A percentile compares a stretch with the other conserved stretches of the same genome.
Evolutionary conservation across 2,329 filamentous ascomycete genomes (phyloP).

Genomic region (Myriosclerotinia duriaeana): DNA sequence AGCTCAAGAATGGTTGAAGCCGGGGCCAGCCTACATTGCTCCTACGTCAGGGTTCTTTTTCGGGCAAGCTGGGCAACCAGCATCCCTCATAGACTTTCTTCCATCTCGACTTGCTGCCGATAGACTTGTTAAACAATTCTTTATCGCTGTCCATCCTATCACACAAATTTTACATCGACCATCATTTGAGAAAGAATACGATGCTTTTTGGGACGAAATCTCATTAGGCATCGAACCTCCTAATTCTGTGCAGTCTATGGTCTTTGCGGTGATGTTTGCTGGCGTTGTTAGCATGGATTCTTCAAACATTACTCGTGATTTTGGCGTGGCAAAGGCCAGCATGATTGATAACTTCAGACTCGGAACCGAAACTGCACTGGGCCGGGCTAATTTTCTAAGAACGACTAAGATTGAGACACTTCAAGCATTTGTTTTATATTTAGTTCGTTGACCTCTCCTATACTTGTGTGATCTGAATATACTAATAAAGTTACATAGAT

Average conservation of each 20-base stretch:
- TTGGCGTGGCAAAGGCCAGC: conserved; percentile 55
- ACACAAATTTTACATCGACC: conserved; percentile 63
- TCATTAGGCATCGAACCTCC: conserved; percentile 59
- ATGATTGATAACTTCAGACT: conserved; percentile 63
- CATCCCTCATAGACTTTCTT: conserved; percentile 58
- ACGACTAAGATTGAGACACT: conserved; percentile 73
- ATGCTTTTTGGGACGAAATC: conserved; percentile 64
- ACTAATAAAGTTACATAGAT: conserved; percentile 49
- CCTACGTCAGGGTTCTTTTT: conserved; percentile 65
- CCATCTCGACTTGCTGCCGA: conserved; percentile 59
- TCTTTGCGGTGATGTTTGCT: conserved; percentile 69
- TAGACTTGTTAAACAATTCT: conserved; percentile 65
- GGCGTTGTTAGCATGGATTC: conserved; percentile 66
- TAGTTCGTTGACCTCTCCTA: conserved; percentile 50
- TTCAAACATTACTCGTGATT: conserved; percentile 50
- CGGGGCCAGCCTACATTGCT: conserved; percentile 64
- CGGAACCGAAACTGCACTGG: conserved; percentile 65
- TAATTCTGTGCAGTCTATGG: conserved; percentile 63
- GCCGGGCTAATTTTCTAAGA: conserved; percentile 67
- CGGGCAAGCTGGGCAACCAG: conserved; percentile 49
- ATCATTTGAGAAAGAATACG: conserved; percentile 49
- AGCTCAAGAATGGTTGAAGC: conserved; percentile 57
- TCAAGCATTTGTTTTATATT: conserved; percentile 74
- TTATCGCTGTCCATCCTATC: conserved; percentile 65
- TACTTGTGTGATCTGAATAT: neutral